Evolutionary conservation across 352 stramenopile genomes (phyloP).

Genomic region (Phytophthora cryptogea): DNA sequence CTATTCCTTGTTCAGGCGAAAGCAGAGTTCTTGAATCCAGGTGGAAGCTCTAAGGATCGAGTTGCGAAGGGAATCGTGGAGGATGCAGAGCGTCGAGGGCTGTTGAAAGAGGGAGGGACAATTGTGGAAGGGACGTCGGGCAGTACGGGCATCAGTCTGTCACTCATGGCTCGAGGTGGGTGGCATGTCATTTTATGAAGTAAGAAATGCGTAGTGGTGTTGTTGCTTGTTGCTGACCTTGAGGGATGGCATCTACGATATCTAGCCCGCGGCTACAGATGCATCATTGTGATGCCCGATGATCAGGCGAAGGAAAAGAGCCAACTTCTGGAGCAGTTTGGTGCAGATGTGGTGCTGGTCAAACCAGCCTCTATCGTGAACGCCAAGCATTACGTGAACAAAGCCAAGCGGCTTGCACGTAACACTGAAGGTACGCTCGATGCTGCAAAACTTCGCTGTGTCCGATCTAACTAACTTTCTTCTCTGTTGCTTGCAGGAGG

Average conservation of each 20-base stretch:
- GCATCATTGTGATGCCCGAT: constrained; percentile 97
- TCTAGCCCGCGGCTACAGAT: constrained; percentile 92
- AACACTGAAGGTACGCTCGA: constrained; percentile 68
- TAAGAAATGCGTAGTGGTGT: background rate
- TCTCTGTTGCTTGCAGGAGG: constrained; percentile 48
- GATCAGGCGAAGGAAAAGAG: constrained; percentile 95
- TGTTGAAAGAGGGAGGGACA: constrained; percentile 90
- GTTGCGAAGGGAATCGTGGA: constrained; percentile 96
- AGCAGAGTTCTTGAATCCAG: constrained; percentile 97
- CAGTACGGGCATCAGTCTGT: constrained; percentile 97
- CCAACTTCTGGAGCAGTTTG: constrained; percentile 79
- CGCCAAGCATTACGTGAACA: constrained; percentile 98
- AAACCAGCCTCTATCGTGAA: constrained; percentile 96
- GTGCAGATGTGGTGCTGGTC: constrained; percentile 88
- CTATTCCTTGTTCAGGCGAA: constrained; percentile 66
- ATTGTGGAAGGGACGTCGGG: constrained; percentile 98
- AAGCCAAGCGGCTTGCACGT: constrained; percentile 87
- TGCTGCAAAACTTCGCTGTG: background rate
- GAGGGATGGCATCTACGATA: background rate
- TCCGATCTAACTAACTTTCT: constrained; percentile 2
- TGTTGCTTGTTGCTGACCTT: constrained; percentile 5
- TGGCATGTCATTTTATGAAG: constrained; percentile 2
- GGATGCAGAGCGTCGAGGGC: constrained; percentile 87
- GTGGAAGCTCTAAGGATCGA: constrained; percentile 97
- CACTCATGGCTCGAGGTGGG: constrained; percentile 89